These are phyloP conservation scores for Xylaria longipes DNA, from an alignment of 495 filamentous ascomycete species.

Conservation along the genomic window DNA sequence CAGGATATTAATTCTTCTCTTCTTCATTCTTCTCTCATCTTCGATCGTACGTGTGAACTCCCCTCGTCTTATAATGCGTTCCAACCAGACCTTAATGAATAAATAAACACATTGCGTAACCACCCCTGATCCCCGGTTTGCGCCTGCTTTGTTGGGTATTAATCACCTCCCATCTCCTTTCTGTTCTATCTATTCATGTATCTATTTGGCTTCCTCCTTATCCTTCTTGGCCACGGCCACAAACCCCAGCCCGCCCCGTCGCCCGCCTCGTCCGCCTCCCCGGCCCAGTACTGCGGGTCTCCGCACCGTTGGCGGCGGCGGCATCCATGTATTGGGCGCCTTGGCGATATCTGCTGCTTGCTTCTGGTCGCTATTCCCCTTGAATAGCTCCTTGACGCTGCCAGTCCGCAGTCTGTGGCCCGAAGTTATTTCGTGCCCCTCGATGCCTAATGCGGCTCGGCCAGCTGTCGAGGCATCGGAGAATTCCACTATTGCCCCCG, in stretches of 20 bases:
- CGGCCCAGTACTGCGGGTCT: slow-evolving; percentile 61
- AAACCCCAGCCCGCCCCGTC: slow-evolving; percentile 58
- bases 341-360: slow-evolving; percentile 39
- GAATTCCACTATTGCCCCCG: slow-evolving; percentile 89
- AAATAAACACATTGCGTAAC: background rate
- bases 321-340: slow-evolving; percentile 49
- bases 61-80: background rate
- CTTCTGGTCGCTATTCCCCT: slow-evolving; percentile 55
- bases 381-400: slow-evolving; percentile 70
- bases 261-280: slow-evolving; percentile 65
- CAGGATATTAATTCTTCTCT: background rate
- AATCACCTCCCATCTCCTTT: background rate
- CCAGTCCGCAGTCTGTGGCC: slow-evolving; percentile 74
- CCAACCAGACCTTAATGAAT: background rate
- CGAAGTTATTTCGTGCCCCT: slow-evolving; percentile 70
- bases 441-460: slow-evolving; percentile 74
- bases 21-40: background rate
- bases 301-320: slow-evolving; percentile 59
- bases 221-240: slow-evolving; percentile 40
- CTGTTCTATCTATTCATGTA: background rate
- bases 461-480: slow-evolving; percentile 71
- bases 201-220: slow-evolving; percentile 36
- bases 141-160: slow-evolving; percentile 12
- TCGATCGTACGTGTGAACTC: slow-evolving; percentile 3
- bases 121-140: background rate